A percentile compares a stretch with the other conserved stretches of the same genome.
phyloP scores from a whole-genome alignment of 495 filamentous ascomycete species.

The Penicillium arizonense region DNA sequence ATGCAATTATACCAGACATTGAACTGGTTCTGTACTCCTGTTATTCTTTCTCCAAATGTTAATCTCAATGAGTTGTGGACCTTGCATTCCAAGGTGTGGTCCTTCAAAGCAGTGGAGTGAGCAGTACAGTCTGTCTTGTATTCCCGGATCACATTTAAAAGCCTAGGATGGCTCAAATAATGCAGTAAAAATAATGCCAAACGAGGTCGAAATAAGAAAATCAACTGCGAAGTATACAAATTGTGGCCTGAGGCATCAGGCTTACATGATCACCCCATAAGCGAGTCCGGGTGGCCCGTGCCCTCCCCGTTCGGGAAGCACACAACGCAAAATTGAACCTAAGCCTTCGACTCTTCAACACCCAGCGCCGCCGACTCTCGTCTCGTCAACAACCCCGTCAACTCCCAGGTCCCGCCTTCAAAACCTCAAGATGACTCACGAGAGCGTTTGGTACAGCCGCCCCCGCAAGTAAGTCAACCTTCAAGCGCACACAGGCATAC shows the following conservation, averaged over 20 bases:
- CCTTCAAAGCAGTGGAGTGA: no score
- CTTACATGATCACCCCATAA: conserved; percentile 18
- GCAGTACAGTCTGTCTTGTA: no score
- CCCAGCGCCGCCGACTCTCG: conserved; percentile 41
- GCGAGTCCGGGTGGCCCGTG: conserved; percentile 34
- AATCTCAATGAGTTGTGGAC: no score
- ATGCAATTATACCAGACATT: no score
- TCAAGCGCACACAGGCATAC: conserved; percentile 1
- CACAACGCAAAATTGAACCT: conserved; percentile 41
- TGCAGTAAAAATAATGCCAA: no score
- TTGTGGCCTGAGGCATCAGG: conserved; percentile 4
- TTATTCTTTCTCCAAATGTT: no score
- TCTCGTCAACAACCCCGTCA: conserved; percentile 38
- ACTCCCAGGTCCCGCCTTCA: conserved; percentile 36
- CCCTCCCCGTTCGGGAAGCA: conserved; percentile 34
- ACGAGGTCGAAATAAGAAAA: no score
- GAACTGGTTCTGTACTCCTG: no score
- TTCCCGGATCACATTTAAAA: no score
- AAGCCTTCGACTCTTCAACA: conserved; percentile 37
- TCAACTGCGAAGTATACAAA: no score
- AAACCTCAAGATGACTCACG: conserved; percentile 86
- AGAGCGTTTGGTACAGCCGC: conserved; percentile 98
- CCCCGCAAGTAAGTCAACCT: conserved; percentile 70
- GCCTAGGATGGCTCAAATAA: no score
- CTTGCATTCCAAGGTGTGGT: no score